Conservation (phyloP, 257 asterid species). For the Ocimum tenuiflorum region DNA sequence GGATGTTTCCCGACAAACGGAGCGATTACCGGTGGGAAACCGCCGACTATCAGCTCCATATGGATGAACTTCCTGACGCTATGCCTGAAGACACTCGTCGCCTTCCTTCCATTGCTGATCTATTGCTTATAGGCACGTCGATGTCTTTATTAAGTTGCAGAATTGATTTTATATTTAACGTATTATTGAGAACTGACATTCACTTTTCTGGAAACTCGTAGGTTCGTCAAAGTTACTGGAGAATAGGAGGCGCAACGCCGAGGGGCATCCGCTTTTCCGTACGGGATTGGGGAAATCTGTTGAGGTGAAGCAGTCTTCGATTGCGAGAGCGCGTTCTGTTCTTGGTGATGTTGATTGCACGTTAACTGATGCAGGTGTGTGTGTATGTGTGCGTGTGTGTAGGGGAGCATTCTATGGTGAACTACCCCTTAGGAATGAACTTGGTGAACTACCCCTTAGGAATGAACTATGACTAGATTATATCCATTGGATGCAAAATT, state of each 20-base stretch:
- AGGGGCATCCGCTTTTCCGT: conserved; percentile 41
- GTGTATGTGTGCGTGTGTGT: neutral
- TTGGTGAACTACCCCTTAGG: too few relatives aligned
- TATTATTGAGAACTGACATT: neutral
- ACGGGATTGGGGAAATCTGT: conserved; percentile 66
- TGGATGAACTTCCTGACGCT: conserved; percentile 21
- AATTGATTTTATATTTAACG: neutral
- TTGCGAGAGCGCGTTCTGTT: conserved; percentile 64
- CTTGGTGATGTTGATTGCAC: conserved; percentile 36
- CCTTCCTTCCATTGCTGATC: conserved; percentile 83
- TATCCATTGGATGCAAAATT: too few relatives aligned
- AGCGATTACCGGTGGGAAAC: conserved; percentile 58
- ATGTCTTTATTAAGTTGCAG: neutral
- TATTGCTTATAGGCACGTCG: conserved; percentile 62
- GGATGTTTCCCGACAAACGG: conserved; percentile 49
- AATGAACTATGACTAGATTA: too few relatives aligned
- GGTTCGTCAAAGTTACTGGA: conserved; percentile 56
- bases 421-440: too few relatives aligned
- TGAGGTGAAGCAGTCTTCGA: conserved; percentile 47
- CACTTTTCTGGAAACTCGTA: neutral
- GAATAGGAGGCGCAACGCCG: conserved; percentile 27
- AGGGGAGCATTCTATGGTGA: too few relatives aligned
- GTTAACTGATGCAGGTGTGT: conserved; percentile 21
- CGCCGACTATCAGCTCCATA: conserved; percentile 26
- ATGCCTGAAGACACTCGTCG: conserved; percentile 33